A percentile compares a stretch with the other conserved stretches of the same genome.
These are phyloP conservation scores for Brassica napus DNA, from an alignment of 345 rosid species.

Conservation along the genomic window Da-Ae NC_063436.1:9450501-9451000, in stretches of 20 bases:
- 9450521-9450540: background rate
- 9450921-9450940: too few relatives aligned
- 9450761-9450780: background rate
- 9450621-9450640: conserved; percentile 13
- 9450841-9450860: too few relatives aligned
- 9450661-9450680: background rate
- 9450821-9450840: too few relatives aligned
- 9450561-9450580: background rate
- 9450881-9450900: too few relatives aligned
- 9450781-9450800: too few relatives aligned
- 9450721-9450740: background rate
- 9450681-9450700: background rate
- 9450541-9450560: background rate
- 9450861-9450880: too few relatives aligned
- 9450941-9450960: too few relatives aligned
- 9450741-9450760: background rate
- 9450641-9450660: background rate
- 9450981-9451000: too few relatives aligned
- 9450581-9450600: background rate
- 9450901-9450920: too few relatives aligned
- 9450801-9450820: too few relatives aligned
- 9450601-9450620: background rate
- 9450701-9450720: conserved; percentile 12
- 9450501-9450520: background rate
- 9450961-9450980: too few relatives aligned